phyloP scores from a whole-genome alignment of 202 grass and related monocot species.

The Dendrocalamus latiflorus region DNA sequence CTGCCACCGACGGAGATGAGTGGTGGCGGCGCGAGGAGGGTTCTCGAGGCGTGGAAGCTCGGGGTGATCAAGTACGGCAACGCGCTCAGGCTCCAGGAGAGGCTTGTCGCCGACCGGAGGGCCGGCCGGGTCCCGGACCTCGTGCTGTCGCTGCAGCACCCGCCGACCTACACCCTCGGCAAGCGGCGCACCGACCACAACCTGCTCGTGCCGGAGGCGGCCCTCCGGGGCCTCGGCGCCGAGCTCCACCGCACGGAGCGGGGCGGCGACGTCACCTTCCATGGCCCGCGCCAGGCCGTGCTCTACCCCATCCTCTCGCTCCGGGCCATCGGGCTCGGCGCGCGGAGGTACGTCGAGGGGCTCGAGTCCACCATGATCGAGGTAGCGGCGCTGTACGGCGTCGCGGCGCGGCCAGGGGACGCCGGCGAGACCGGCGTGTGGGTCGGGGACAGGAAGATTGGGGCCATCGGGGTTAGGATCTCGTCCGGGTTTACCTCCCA shows the following conservation, averaged over 20 bases:
- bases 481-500: slow-evolving; percentile 76
- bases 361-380: slow-evolving; percentile 81
- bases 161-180: slow-evolving; percentile 76
- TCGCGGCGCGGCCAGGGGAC: slow-evolving; percentile 45
- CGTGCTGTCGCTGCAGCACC: slow-evolving; percentile 71
- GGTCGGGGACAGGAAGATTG: slow-evolving; percentile 87
- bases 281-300: slow-evolving; percentile 75
- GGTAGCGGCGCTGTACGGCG: slow-evolving; percentile 58
- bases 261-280: slow-evolving; percentile 88
- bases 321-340: too few relatives aligned
- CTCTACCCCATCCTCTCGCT: slow-evolving; percentile 78
- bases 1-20: slow-evolving; percentile 29
- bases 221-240: slow-evolving; percentile 59
- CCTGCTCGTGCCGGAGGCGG: slow-evolving; percentile 48
- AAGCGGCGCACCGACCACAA: slow-evolving; percentile 69
- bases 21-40: slow-evolving; percentile 30
- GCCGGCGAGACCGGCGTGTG: slow-evolving; percentile 74
- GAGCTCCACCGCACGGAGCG: slow-evolving; percentile 67
- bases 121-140: slow-evolving; percentile 46
- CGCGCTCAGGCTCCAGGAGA: slow-evolving; percentile 82
- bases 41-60: slow-evolving; percentile 63
- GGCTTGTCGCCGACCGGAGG: slow-evolving; percentile 59
- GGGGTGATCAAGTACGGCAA: slow-evolving; percentile 72
- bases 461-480: slow-evolving; percentile 84
- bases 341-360: slow-evolving; percentile 76